Evolutionary conservation across 148 eudicot genomes (phyloP), one percentile per base, ranked within the genome.

Genomic region (Vaccinium macrocarpon): DNA sequence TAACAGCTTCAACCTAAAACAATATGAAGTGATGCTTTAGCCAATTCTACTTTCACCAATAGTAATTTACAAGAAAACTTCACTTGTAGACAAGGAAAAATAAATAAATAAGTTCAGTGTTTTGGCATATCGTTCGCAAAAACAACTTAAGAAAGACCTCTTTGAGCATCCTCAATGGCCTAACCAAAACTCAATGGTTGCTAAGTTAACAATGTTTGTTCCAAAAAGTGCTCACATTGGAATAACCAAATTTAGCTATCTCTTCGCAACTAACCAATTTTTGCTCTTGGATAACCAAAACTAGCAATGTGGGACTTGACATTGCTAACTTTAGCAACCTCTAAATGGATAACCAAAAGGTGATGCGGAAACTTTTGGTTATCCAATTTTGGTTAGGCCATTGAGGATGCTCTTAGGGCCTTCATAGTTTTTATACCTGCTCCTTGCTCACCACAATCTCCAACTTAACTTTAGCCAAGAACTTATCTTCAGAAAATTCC

Each of bases 381-480:
- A 38, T 38, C 42, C 42, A 38, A 38, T 38, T 38, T 38, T 4
- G 46, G 46, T 42, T 42, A 42, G 46, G 46, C 46, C 46, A 42
- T 42, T 42, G 46, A 42, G 46, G 46, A 42, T 42, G 46, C 46
- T 42, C 46, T 53, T 53, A 35, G 29, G 81, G 71, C 38, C 53
- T 83, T 78, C 49, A 50, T 76, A 42, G 38, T 59, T 18, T 84
- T 75, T 21, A 68, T 82, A 94, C 98, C 98, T 94, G 97, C 71
- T 95, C 97, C 86, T 95, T 94, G 98, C 93, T 90, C 74, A 95
- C 92, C 79, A 95, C 95, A 82, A 95, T 94, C 87, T 95, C 97
- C 94, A 95, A 89, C 89, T 95, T 95, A 81, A 92, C 91, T 88
- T 95, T 95, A 77, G 86, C 81, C 21, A 95, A 92, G 86, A 95